Base-by-base conservation (phyloP, 805 yeast species). In the Ogataea parapolymorpha region DNA sequence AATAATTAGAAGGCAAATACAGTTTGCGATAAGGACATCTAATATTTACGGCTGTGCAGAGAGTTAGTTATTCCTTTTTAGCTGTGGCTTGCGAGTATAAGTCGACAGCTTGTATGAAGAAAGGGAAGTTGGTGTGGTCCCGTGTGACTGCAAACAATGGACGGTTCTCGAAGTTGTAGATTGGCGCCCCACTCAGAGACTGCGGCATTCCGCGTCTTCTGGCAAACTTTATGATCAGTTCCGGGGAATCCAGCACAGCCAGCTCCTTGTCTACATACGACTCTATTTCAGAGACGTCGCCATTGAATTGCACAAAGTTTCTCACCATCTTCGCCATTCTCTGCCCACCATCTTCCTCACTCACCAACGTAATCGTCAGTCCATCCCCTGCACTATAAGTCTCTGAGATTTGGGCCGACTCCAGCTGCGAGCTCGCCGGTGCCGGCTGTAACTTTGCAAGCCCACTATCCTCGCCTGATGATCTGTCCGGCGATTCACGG, bases 181-280 rank as follows among this genome's bases (percentile, higher is more conserved):
- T 26, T 1, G 58, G 58, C 6, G 51, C 49, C 17, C 58, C 58
- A n/a, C 35, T 34, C 4, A 55, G 28, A 13, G 46, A 37, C 9
- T 45, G 38, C 10, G 42, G 44, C 26, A 46, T 43, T 1, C 46
- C 37, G 16, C 51, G 40, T 12, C 36, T 29, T 14, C 49, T 42
- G 6, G 51, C 41, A 35, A 49, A 44, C 26, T 51, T 46, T 20
- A 53, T n/a, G n/a, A 53, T 44, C 26, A 55, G 34, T 9, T 50
- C 51, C 4, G 56, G 56, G 3, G 50, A 23, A 5, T 44, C 49
- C n/a, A 45, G 30, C 3, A 34, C 40, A 6, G 32, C 37, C 6
- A 53, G 36, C 22, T 46, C 46, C 15, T 26, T 32, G 17, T 51
- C 50, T 10, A 51, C 44, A 15, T 25, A 26, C n/a, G 45, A 22